phyloP scores from a whole-genome alignment of 305 asterid genomes.

The Solanum aculeatissimum region DNA sequence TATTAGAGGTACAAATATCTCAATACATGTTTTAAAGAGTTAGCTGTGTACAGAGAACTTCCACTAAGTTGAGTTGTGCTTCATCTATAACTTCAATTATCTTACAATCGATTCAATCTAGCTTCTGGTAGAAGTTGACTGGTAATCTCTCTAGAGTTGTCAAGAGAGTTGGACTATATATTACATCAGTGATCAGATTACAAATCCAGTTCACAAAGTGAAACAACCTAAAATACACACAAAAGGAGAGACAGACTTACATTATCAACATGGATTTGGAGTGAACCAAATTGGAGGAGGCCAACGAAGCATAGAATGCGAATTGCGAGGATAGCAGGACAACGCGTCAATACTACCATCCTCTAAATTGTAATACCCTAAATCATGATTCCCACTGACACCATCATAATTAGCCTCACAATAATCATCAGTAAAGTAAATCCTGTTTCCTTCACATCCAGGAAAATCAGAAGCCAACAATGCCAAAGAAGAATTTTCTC shows the following conservation, averaged over 20 bases:
- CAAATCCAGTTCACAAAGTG: neutral
- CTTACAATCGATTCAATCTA: neutral
- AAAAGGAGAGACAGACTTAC: slow-evolving; percentile 10
- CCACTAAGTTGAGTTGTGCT: neutral
- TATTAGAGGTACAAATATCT: neutral
- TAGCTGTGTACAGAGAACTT: neutral
- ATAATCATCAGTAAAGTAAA: slow-evolving; percentile 65
- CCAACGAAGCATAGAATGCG: slow-evolving; percentile 23
- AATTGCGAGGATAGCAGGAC: slow-evolving; percentile 41
- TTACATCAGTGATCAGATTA: neutral
- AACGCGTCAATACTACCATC: slow-evolving; percentile 38
- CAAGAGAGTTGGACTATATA: neutral
- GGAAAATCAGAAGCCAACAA: slow-evolving; percentile 39
- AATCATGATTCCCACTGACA: slow-evolving; percentile 45
- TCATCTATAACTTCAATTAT: neutral
- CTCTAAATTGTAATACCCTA: slow-evolving; percentile 49
- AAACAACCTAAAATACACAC: neutral
- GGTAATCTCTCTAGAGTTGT: neutral
- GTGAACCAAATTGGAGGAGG: slow-evolving; percentile 70
- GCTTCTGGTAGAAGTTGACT: neutral
- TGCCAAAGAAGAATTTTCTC: slow-evolving; percentile 59
- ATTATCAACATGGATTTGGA: slow-evolving; percentile 40
- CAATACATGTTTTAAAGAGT: neutral
- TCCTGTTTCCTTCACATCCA: slow-evolving; percentile 52
- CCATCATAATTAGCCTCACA: slow-evolving; percentile 40